Conservation (phyloP, 768 basidiomycete species). For the Daedaleopsis nitida region DNA sequence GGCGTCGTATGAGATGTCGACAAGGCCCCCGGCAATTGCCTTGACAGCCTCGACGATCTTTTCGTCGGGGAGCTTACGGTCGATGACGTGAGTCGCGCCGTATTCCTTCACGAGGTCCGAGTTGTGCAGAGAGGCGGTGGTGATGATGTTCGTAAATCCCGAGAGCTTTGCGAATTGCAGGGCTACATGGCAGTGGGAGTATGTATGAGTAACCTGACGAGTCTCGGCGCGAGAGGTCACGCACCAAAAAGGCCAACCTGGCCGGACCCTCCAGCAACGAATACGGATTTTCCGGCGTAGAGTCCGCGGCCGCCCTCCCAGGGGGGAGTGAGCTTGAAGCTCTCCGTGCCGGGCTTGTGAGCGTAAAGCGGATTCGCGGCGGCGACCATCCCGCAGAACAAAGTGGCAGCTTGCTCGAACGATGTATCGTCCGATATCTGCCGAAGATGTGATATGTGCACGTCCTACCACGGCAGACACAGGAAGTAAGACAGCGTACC, state of each 20-base stretch:
- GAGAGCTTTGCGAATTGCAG: slow-evolving; percentile 25
- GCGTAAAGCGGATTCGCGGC: slow-evolving; percentile 37
- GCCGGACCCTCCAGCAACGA: slow-evolving; percentile 41
- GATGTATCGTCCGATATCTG: slow-evolving; percentile 14
- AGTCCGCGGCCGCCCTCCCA: slow-evolving; percentile 35
- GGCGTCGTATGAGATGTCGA: slow-evolving; percentile 25
- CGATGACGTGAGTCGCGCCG: slow-evolving; percentile 24
- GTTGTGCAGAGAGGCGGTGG: slow-evolving; percentile 23
- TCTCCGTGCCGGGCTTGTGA: slow-evolving; percentile 22
- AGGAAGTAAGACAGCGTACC: neutral
- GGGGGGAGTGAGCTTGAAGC: slow-evolving; percentile 34
- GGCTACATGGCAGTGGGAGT: neutral
- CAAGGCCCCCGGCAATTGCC: slow-evolving; percentile 13
- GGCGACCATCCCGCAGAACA: slow-evolving; percentile 36
- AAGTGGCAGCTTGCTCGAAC: slow-evolving; percentile 41
- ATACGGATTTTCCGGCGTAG: slow-evolving; percentile 33
- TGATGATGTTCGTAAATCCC: slow-evolving; percentile 25
- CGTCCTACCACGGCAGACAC: neutral
- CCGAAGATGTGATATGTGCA: neutral
- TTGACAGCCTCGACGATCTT: neutral
- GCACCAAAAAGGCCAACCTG: slow-evolving; percentile 42
- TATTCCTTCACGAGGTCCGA: neutral
- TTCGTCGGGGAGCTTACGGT: neutral
- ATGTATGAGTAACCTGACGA: no score
- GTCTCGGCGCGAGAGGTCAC: neutral